Evolutionary conservation across 2,329 filamentous ascomycete species (phyloP), one percentile per base, ranked within the genome.

Genomic region (Pestalotiopsis sp.): DNA sequence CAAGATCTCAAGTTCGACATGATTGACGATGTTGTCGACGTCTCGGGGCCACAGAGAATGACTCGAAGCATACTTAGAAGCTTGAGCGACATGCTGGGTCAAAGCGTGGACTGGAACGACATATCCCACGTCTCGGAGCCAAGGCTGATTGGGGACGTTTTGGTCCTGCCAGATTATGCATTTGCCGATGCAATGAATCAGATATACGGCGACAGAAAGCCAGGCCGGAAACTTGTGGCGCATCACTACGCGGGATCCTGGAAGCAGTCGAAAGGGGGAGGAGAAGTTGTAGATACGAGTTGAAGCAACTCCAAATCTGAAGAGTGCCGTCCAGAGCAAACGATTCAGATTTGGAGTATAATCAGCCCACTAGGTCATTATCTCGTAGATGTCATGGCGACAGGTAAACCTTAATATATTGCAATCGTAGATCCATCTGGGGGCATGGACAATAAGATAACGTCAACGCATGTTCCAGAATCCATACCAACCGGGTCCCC

Each of bases 81-180:
- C 45, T 52, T 52, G 13, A 52, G 45, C 20, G n/a, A 52, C 14
- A 52, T 17, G 20, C 45, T 76, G 2, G 69, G 73, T 5, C 57
- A 59, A 3, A 68, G 52, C 2, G 58, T 78, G 3, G 68, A 69
- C 17, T 65, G 70, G 20, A 61, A 61, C 2, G 72, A 75, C 45
- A 71, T 76, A 45, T 69, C 72, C 38, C 68, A 73, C 20, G 38
- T 79, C 9, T 17, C 69, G 4, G 72, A 75, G 20, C 76, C 77
- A n/a, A 74, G 70, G 38, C 41, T 77, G n/a, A 65, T 79, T 1
- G 75, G 73, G 0, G 77, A 79, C 68, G 73, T 79, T 11, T 57
- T 9, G n/a, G 70, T 66, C 25, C 56, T 69, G 41, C 52, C 68
- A 20, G 68, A 66, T 45, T 69, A 67, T 39, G 57, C 68, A n/a